Base-by-base conservation (phyloP, 345 rosid genomes). In the Capsella bursapastoris region DNA sequence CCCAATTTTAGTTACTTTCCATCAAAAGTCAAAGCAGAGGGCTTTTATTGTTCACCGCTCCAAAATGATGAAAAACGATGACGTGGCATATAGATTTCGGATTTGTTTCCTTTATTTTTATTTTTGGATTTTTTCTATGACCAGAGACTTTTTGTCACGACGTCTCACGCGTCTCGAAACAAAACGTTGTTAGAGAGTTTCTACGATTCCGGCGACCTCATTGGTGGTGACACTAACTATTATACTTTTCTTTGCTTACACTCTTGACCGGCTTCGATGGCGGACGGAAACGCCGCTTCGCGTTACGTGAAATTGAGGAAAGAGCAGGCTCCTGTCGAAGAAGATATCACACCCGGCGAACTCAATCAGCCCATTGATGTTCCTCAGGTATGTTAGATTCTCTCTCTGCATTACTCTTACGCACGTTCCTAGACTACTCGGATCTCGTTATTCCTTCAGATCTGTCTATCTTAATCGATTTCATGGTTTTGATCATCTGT, bases 301-400 rank as follows among this genome's bases (percentile, higher is more conserved):
- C 84, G 84, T 52, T 91, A 93, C 80, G 94, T 89, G 62, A 82
- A 76, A 76, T 76, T 91, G 72, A 84, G 85, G 45, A 88, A 77
- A 64, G 97, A 88, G 48, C 90, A 89, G 57, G 77, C 83, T 55
- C 89, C 87, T 1, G 74, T 76, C 1, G 88, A 89, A 71, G 92
- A 91, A 69, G 92, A 91, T 50, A 84, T 90, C 73, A 79, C 86
- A 12, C 96, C 97, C 12, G 98, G 98, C 10, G 97, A 93, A 80
- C 97, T 93, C 79, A 90, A 93, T 77, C 97, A 90, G 72, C 98
- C 98, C n/a, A 72, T 93, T 40, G 77, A 87, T 71, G 88, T 91
- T 71, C 96, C 96, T 82, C 87, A 87, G 90, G 68, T 62, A 2
- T 13, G 96, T 50, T 86, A 15, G n/a, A 12, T 14, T 58, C 9